These are phyloP conservation scores for Penicillium sp. DNA, from an alignment of 2,329 filamentous ascomycete genomes.

Conservation along the genomic window DNA sequence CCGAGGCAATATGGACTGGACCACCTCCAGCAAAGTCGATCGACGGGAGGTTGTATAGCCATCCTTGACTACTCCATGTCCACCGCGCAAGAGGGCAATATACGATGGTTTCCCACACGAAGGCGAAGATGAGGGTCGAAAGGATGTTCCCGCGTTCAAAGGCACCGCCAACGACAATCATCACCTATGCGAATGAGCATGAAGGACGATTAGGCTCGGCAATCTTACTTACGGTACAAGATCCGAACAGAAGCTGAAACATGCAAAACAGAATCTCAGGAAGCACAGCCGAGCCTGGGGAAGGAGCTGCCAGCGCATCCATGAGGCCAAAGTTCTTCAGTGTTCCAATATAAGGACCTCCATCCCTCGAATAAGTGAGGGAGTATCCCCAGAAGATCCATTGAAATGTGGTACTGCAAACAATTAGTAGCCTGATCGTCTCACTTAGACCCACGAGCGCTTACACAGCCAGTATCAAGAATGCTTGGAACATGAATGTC, in stretches of 20 bases:
- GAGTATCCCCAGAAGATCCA: constrained; percentile 72
- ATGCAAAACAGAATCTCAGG: constrained; percentile 71
- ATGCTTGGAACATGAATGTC: constrained; percentile 65
- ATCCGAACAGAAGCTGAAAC: constrained; percentile 68
- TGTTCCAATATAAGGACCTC: constrained; percentile 66
- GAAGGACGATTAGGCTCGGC: neutral
- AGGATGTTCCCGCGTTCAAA: constrained; percentile 69
- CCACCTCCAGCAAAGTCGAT: constrained; percentile 78
- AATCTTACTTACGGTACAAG: constrained; percentile 39
- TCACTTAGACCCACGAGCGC: constrained; percentile 6
- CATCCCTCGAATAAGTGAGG: constrained; percentile 65
- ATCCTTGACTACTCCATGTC: constrained; percentile 77
- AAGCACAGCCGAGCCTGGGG: constrained; percentile 60
- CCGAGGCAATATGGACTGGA: constrained; percentile 75
- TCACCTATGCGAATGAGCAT: constrained; percentile 54
- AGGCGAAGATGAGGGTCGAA: constrained; percentile 70
- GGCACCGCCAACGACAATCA: constrained; percentile 68
- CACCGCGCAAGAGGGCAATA: constrained; percentile 77
- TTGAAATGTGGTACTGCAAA: constrained; percentile 45
- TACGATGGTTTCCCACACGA: constrained; percentile 73
- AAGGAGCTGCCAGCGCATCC: constrained; percentile 65
- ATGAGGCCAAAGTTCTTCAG: constrained; percentile 66
- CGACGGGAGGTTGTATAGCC: constrained; percentile 70
- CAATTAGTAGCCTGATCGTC: too few relatives aligned
- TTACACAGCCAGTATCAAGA: constrained; percentile 62